Base-by-base conservation (phyloP, 129 eudicot genomes). In the Glebionis coronaria region DNA sequence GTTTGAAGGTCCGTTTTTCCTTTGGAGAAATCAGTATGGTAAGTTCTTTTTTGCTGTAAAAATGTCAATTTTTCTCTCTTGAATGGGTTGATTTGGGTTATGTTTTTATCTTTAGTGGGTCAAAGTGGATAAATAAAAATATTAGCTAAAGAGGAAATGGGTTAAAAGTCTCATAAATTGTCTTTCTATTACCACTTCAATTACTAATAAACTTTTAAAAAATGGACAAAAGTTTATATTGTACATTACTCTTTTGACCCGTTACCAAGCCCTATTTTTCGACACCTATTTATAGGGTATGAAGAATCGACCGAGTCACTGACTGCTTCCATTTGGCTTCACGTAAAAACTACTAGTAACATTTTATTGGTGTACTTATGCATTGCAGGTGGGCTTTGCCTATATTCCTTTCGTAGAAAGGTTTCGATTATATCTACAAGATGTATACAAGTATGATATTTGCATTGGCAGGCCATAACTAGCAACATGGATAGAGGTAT, bases 381-480 rank as follows among this genome's bases (percentile, higher is more conserved):
- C 25, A 61, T 31, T 80, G 68, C 79, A 90, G 96, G 97, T 76
- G 47, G 97, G 87, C 80, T 83, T 79, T 76, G 95, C 79, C 1
- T 90, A 76, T 72, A 85, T 78, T 78, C 92, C 97, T 4, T 83
- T 84, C 28, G 56, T 92, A 42, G 96, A 92, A 74, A 83, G 98
- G 85, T 70, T 74, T 74, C 89, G 82, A 3, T 14, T 80, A 42
- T 78, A 82, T 71, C 12, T 86, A 8, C 73, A 76, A 59, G 89
- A 82, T 16, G 74, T 66, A 51, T 80, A 28, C 67, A 82, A 86
- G 52, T 75, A 83, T 88, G 96, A 92, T 75, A 54, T 92, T 40
- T 80, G 88, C 31, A 58, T 89, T 9, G 98, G 90, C 76, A 86
- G 90, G 61, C 98, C 96, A 57, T 86, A 92, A 51, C 40, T 92